phyloP scores from a whole-genome alignment of 148 eudicot genomes.

The Euryodendron excelsum region DNA sequence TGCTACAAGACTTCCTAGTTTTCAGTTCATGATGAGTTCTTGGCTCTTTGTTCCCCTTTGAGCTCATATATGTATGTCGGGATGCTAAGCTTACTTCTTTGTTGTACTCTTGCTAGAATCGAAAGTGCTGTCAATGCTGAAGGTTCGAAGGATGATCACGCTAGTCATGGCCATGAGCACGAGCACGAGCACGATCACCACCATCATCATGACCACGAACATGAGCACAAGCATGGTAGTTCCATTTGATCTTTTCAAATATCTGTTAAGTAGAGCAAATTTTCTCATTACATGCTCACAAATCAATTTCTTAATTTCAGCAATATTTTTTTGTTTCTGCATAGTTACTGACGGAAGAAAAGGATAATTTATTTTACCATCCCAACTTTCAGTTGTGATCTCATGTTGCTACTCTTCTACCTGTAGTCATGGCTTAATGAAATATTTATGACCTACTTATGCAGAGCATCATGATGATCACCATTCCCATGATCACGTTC shows the following conservation, averaged over 20 bases:
- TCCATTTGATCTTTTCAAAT: constrained; percentile 15
- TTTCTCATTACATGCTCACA: background rate
- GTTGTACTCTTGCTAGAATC: constrained; percentile 52
- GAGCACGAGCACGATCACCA: constrained; percentile 54
- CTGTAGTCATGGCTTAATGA: background rate
- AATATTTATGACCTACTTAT: constrained; percentile 10
- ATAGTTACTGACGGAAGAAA: too few species aligned
- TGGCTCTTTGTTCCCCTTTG: background rate
- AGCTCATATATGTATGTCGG: background rate
- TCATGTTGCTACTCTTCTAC: background rate
- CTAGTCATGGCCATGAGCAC: constrained; percentile 47
- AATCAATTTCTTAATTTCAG: background rate
- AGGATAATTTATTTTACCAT: background rate
- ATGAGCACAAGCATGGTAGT: constrained; percentile 66
- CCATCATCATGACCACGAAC: constrained; percentile 55
- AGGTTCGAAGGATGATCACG: constrained; percentile 67
- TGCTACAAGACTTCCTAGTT: background rate
- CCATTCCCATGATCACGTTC: constrained; percentile 88
- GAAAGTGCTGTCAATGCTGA: constrained; percentile 80
- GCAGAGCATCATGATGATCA: constrained; percentile 84
- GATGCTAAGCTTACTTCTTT: constrained; percentile 20
- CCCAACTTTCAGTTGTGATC: background rate
- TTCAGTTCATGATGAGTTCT: background rate
- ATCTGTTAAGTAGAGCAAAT: background rate
- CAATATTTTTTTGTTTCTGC: background rate